Base-by-base conservation (phyloP, 805 yeast genomes). In the Saturnispora silvae region DNA sequence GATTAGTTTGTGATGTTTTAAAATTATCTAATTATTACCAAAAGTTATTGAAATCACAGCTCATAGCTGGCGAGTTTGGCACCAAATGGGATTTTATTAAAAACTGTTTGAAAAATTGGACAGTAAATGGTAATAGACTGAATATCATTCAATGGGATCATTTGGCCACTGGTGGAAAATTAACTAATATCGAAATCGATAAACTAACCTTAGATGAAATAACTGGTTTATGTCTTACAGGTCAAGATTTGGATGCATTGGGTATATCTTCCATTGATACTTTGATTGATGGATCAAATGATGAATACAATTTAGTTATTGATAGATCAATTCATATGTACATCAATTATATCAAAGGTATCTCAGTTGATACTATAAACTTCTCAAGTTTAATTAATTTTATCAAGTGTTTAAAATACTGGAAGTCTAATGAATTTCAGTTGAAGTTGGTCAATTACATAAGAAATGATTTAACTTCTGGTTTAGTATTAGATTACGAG, bases 351-450 rank as follows among this genome's bases (percentile, higher is more conserved):
- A 36, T 54, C 20, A 57, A 28, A 7, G 50, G 47, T 16, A 44
- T 25, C n/a, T 5, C 5, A 6, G n/a, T 48, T 27, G 47, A 44
- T 5, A 28, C 24, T 18, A 38, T 39, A 15, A 38, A 42, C 17
- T 34, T 37, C 2, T 4, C 23, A 1, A 28, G 47, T 4, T 37
- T 47, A 10, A 26, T 38, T 3, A 38, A 41, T 9, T 44, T 54
- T 20, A 26, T 57, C 41, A 47, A 39, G 27, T 34, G 40, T 22
- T 37, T 70, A 54, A 51, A 65, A 55, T 41, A 40, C 38, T 67
- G 60, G 75, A 70, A 45, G 50, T 66, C 24, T 41, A 41, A 37
- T 9, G 61, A 56, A 19, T 59, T 60, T 40, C 40, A 40, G 3
- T 48, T 31, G 17, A 40, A 51, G 3, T 16, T 60, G 15, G 17